Evolutionary conservation across 129 eudicot species (phyloP).

Genomic region (Chrysanthemum lavandulifolium): DNA sequence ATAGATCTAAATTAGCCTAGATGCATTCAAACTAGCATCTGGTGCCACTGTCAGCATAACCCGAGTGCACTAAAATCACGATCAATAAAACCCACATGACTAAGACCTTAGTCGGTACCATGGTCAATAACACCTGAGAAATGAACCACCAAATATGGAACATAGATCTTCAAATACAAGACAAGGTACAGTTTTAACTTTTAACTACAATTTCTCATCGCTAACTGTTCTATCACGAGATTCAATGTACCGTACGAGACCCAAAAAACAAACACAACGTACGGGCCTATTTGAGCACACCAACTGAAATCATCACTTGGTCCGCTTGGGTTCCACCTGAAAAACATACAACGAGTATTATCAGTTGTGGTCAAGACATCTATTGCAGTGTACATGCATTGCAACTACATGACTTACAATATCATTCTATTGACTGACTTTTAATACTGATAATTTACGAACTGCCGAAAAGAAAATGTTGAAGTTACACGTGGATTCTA

Average conservation of each 20-base stretch:
- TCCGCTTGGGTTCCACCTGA: conserved; percentile 36
- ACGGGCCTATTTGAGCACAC: conserved; percentile 11
- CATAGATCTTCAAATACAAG: not conserved
- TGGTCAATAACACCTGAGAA: not conserved
- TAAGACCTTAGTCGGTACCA: too few species aligned
- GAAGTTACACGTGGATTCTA: too few species aligned
- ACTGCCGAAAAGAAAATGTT: too few species aligned
- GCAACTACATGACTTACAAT: too few species aligned
- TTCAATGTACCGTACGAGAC: conserved; percentile 32
- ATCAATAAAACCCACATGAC: too few species aligned
- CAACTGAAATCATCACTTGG: conserved; percentile 22
- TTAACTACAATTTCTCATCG: conserved; percentile 1
- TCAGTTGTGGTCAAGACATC: not conserved
- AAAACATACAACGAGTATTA: not conserved
- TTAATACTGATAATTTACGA: too few species aligned
- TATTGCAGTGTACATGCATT: not conserved
- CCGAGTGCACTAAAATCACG: too few species aligned
- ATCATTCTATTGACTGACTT: too few species aligned
- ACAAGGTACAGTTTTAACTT: not conserved
- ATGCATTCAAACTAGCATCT: too few species aligned
- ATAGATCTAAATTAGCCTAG: too few species aligned
- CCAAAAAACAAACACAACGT: conserved; percentile 6
- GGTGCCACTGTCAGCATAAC: too few species aligned
- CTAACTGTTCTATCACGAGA: not conserved
- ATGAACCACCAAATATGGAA: conserved; percentile 14